A percentile compares a stretch with the other conserved stretches of the same genome.
phyloP scores from a whole-genome alignment of 169 alveolate species.

The Toxoplasma gondii region DNA sequence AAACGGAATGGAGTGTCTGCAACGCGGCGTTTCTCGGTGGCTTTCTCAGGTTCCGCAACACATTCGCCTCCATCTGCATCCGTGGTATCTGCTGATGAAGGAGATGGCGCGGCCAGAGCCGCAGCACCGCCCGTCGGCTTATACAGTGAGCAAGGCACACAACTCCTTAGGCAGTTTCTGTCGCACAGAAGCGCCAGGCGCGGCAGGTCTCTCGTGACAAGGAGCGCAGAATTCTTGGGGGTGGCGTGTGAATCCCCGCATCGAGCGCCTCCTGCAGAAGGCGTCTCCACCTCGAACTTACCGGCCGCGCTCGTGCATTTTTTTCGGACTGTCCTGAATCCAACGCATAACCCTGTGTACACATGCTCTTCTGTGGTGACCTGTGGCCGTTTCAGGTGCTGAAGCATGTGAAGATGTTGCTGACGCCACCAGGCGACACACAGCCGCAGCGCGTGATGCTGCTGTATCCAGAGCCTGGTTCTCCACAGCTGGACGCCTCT shows the following conservation, averaged over 20 bases:
- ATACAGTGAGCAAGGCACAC: slow-evolving; percentile 66
- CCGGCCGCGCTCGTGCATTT: too few relatives aligned
- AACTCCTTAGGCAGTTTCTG: not conserved
- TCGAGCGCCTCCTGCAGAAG: too few relatives aligned
- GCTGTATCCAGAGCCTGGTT: not conserved
- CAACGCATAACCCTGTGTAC: too few relatives aligned
- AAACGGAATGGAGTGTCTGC: too few relatives aligned
- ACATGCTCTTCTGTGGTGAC: not conserved
- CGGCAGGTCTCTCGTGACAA: too few relatives aligned
- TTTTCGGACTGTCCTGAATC: too few relatives aligned
- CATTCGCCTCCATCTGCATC: slow-evolving; percentile 76
- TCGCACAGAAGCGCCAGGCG: too few relatives aligned
- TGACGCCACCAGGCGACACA: not conserved
- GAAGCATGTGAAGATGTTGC: slow-evolving; percentile 12
- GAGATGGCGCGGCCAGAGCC: slow-evolving; percentile 87
- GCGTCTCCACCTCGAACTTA: too few relatives aligned
- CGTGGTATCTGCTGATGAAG: slow-evolving; percentile 84
- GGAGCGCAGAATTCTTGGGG: too few relatives aligned
- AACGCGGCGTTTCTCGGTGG: too few relatives aligned
- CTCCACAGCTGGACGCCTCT: not conserved
- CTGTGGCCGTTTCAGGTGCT: not conserved
- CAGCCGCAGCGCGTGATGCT: not conserved
- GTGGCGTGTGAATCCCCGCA: too few relatives aligned
- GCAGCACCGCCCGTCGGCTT: slow-evolving; percentile 87
- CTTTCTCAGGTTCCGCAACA: slow-evolving; percentile 81